Evolutionary conservation across 495 filamentous ascomycete genomes (phyloP), one percentile per base, ranked within the genome.

Genomic region (Choiromyces venosus): DNA sequence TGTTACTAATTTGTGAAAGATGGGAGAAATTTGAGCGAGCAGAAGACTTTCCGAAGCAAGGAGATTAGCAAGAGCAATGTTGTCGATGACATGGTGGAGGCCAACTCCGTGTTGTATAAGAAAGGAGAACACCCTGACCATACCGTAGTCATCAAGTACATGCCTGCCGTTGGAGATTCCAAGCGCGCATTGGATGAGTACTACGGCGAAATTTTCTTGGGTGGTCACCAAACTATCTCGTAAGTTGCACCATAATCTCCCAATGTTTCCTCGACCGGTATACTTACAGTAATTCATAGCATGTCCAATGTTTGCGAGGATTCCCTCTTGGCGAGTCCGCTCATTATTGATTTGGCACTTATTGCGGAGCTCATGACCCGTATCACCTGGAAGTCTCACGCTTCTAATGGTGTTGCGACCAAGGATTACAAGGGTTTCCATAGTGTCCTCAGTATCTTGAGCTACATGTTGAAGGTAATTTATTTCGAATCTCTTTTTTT

Each of bases 251-350:
- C 35, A 61, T 46, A 40, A 76, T 73, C 33, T 29, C 37, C 37
- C 70, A 16, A 64, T 37, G 21, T 37, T 35, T 52, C 36, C 25
- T 16, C 25, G 25, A 68, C 21, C 10, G 40, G 44, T 42, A 37
- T 73, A 44, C 69, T 71, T 61, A 79, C 78, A 73, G 80, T 67
- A 29, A 29, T 18, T 35, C 61, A 14, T 67, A 94, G 91, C 78
- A 86, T 99, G 84, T 97, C 96, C 87, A 99, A 99, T 83, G 93
- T 98, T 81, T 99, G 95, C 85, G 95, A 99, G 85, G 95, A 99
- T 85, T 98, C 96, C 44, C 88, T 99, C 52, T 87, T 99, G 74
- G 95, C 95, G n/a, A 97, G 94, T 67, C 95, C 95, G 16, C 86
- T 99, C 79, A 99, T 99, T 86, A 97, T 99, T 79, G 95, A 99